Evolutionary conservation across 129 eudicot genomes (phyloP), one percentile per base, ranked within the genome.

Genomic region (Centaurea solstitialis): DNA sequence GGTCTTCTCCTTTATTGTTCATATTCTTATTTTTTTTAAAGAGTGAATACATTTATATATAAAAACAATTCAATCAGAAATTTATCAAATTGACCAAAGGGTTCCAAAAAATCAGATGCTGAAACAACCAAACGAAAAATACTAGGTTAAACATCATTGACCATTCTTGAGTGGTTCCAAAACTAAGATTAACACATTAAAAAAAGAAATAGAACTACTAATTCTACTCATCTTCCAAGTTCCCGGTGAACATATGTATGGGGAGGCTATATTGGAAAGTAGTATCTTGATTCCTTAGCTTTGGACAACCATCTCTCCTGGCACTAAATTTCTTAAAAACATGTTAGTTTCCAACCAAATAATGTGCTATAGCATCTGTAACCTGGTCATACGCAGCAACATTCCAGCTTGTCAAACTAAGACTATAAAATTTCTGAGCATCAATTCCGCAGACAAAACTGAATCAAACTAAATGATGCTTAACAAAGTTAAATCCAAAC

Each of bases 391-490:
- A 20, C n/a, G n/a, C 72, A 30, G 80, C 68, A 81, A 30, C 33
- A 23, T 18, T 18, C 82, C 41, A 26, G 76, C 38, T 70, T 82
- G 68, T 82, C 37, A 72, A 40, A 76, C 73, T 70, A 72, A 80
- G 45, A 45, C 61, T 80, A 76, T 23, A 20, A 26, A 77, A 65
- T 45, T 35, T 39, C 38, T 15, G 4, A n/a, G 45, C 24, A 59
- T 43, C 22, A 80, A 61, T 39, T 26, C 38, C 2, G 78, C 69
- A 21, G 47, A 45, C 15, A 73, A 62, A 82, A 45, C 64, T 76
- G 81, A 70, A 82, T 64, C 74, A 85, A 85, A 81, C 81, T 62
- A 71, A 50, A 80, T 47, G 72, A 74, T 80, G 74, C 76, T 71
- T 72, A 23, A 59, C 13, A 10, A 70, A 77, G 47, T 70, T 73